phyloP scores from a whole-genome alignment of 495 filamentous ascomycete species.

The Paragyromitra xinjiangensis region DNA sequence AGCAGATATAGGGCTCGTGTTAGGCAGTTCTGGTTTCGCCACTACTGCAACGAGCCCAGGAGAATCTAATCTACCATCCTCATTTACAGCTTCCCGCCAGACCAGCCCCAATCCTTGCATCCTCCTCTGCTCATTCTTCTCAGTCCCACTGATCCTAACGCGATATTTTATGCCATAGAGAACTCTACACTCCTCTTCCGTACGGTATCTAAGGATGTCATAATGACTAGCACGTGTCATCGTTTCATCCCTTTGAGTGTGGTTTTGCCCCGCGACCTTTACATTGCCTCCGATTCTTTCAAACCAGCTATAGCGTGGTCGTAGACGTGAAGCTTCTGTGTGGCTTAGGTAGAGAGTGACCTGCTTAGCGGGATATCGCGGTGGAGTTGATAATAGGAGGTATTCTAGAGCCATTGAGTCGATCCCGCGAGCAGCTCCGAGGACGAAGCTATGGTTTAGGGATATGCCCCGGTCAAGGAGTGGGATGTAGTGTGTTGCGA shows the following conservation, averaged over 20 bases:
- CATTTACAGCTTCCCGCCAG: neutral
- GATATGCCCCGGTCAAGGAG: neutral
- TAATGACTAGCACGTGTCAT: neutral
- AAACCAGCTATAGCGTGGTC: neutral
- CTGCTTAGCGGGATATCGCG: neutral
- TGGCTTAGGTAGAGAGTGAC: neutral
- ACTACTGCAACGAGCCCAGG: neutral
- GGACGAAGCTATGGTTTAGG: slow-evolving; percentile 3
- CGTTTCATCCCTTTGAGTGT: neutral
- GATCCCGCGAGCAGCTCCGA: neutral
- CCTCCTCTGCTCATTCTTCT: neutral
- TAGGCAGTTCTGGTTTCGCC: neutral
- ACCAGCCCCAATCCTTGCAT: neutral
- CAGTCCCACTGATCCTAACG: neutral
- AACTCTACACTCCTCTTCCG: neutral
- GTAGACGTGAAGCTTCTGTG: neutral
- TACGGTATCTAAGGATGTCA: neutral
- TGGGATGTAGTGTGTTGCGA: slow-evolving; percentile 15
- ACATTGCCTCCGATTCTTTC: neutral
- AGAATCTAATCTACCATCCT: neutral
- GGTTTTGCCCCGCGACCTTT: neutral
- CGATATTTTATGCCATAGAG: neutral
- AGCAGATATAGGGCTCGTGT: neutral
- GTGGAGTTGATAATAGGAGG: neutral
- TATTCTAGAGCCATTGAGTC: neutral